Evolutionary conservation across 495 filamentous ascomycete genomes (phyloP).

Genomic region (Trichoderma orchidacearum): DNA sequence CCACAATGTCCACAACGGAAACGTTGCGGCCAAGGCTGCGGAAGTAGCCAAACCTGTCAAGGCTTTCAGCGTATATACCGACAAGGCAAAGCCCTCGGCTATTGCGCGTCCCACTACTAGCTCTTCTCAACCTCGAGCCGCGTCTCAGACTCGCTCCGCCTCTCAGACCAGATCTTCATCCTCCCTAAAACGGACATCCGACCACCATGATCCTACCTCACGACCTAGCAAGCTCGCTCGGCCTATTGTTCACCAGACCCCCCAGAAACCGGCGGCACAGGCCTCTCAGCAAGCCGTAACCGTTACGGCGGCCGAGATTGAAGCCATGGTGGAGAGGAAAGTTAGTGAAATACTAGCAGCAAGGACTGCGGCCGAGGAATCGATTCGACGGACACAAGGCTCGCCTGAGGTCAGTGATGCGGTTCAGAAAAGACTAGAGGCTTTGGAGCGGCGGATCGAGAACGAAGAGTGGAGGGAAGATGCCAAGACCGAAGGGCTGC

Average conservation of each 20-base stretch:
- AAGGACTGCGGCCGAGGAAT: constrained; percentile 28
- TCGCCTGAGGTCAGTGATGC: constrained; percentile 54
- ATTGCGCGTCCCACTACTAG: constrained; percentile 14
- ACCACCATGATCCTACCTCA: constrained; percentile 13
- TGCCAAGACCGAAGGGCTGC: constrained; percentile 62
- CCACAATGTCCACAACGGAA: constrained; percentile 25
- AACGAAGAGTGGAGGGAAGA: constrained; percentile 49
- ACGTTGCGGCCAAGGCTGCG: constrained; percentile 32
- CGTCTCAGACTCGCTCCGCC: constrained; percentile 11
- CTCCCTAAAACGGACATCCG: constrained; percentile 26
- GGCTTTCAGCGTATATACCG: constrained; percentile 70
- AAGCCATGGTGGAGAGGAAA: constrained; percentile 83
- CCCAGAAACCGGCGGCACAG: constrained; percentile 15
- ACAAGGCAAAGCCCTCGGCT: constrained; percentile 40
- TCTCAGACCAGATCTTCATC: constrained; percentile 1
- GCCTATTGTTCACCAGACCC: constrained; percentile 12
- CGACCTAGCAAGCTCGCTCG: constrained; percentile 29
- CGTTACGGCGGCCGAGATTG: constrained; percentile 65
- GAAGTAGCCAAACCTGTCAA: constrained; percentile 62
- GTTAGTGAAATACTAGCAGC: constrained; percentile 78
- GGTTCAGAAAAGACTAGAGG: constrained; percentile 66
- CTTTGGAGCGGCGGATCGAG: constrained; percentile 73
- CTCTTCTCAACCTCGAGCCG: constrained; percentile 19
- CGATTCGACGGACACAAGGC: constrained; percentile 23
- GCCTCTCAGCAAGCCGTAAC: constrained; percentile 15